Evolutionary conservation across 345 rosid genomes (phyloP), one percentile per base, ranked within the genome.

Genomic region (Triadica sebifera): DNA sequence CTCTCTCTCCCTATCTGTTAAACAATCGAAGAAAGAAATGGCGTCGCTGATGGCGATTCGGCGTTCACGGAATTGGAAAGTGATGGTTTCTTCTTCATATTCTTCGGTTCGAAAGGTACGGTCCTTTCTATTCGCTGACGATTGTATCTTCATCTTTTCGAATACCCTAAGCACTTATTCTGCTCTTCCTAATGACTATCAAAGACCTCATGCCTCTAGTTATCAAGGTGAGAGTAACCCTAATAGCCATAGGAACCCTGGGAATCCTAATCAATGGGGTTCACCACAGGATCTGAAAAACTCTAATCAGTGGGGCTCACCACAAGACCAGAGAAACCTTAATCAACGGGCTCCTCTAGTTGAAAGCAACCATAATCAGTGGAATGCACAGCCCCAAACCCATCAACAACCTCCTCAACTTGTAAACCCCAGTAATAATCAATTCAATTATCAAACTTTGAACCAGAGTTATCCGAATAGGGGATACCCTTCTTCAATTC

Each of bases 281-380:
- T 29, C 34, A 29, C 34, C 34, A 29, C 34, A 29, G 34, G 34
- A 29, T 2, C 34, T 29, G 34, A 29, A 29, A 29, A 29, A 29
- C 34, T 29, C 34, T 29, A 1, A 29, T 29, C 34, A 29, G 34
- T 29, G 69, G 45, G 16, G 65, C 9, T 74, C 49, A 39, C 16
- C 58, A 8, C 58, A 46, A 5, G 67, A 66, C 34, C 77, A 56
- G 77, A 37, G 72, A 4, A 78, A 70, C 77, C 62, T 78, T 65
- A 74, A 62, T 74, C 89, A 86, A 7, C 77, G 87, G 77, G 39
- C 46, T 12, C 67, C 80, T 12, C 83, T 76, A 74, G 15, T 50
- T 22, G 56, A 29, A 78, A 70, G 20, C 75, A 63, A 47, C 73
- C 77, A 76, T 57, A 68, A 75, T 43, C 86, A 79, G 22, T 83